phyloP scores from a whole-genome alignment of 2,329 filamentous ascomycete species.

The Colletotrichum sp. region DNA sequence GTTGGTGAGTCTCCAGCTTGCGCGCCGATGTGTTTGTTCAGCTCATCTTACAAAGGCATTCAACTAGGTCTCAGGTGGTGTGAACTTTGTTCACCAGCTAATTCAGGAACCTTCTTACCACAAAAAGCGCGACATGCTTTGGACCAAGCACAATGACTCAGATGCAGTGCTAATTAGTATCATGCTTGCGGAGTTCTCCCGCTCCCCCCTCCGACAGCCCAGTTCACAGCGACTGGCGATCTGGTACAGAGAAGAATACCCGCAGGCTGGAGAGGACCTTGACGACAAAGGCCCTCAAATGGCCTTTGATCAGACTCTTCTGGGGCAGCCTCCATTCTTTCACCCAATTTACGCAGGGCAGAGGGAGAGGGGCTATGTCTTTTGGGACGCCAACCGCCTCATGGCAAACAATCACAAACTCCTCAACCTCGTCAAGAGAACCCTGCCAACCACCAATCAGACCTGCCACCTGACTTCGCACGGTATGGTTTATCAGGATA shows the following conservation, averaged over 20 bases:
- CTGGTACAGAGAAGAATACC: neutral
- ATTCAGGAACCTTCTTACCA: neutral
- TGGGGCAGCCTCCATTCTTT: neutral
- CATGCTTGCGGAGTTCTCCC: neutral
- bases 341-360: neutral
- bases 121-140: neutral
- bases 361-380: neutral
- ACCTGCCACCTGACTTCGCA: rapidly evolving
- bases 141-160: rapidly evolving
- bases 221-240: neutral
- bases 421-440: neutral
- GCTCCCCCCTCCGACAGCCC: neutral
- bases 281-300: neutral
- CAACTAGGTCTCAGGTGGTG: neutral
- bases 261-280: neutral
- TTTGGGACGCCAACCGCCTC: neutral
- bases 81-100: neutral
- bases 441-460: neutral
- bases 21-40: neutral
- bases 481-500: neutral
- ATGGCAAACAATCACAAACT: neutral
- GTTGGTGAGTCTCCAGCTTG: neutral
- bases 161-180: neutral
- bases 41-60: neutral
- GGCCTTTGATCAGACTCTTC: neutral